Conservation (phyloP, 345 rosid genomes). For the Citrus reticulata region DNA sequence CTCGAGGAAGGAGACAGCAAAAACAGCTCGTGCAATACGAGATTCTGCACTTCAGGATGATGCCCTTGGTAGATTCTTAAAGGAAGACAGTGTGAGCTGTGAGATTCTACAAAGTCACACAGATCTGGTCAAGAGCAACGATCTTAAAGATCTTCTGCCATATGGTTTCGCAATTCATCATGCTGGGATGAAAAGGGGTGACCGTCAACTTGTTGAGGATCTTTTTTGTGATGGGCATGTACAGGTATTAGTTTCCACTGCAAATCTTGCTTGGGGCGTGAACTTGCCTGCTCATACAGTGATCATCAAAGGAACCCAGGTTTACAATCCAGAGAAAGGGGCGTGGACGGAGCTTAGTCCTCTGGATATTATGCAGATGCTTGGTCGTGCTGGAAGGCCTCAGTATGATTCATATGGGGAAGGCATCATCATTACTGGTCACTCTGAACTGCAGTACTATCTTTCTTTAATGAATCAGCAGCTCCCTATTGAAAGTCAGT, state of each 20-base stretch:
- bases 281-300: conserved; percentile 95
- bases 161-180: conserved; percentile 95
- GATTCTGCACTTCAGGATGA: conserved; percentile 84
- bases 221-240: conserved; percentile 76
- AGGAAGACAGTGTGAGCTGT: conserved; percentile 82
- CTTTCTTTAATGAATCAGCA: conserved; percentile 97
- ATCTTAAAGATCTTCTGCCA: conserved; percentile 57
- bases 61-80: conserved; percentile 74
- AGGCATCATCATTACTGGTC: conserved; percentile 94
- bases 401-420: conserved; percentile 89
- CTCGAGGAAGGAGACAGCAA: conserved; percentile 92
- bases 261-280: conserved; percentile 99
- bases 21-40: conserved; percentile 74
- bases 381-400: conserved; percentile 99
- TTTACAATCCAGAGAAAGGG: conserved; percentile 96
- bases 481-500: conserved; percentile 97
- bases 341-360: conserved; percentile 97
- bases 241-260: conserved; percentile 92
- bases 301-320: conserved; percentile 92
- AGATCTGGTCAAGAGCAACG: conserved; percentile 31
- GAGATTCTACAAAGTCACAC: conserved; percentile 73
- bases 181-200: conserved; percentile 91
- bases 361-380: conserved; percentile 97
- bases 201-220: conserved; percentile 82
- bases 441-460: conserved; percentile 80